phyloP scores from a whole-genome alignment of 2,329 filamentous ascomycete species.

The Trichophyton equinum region DNA sequence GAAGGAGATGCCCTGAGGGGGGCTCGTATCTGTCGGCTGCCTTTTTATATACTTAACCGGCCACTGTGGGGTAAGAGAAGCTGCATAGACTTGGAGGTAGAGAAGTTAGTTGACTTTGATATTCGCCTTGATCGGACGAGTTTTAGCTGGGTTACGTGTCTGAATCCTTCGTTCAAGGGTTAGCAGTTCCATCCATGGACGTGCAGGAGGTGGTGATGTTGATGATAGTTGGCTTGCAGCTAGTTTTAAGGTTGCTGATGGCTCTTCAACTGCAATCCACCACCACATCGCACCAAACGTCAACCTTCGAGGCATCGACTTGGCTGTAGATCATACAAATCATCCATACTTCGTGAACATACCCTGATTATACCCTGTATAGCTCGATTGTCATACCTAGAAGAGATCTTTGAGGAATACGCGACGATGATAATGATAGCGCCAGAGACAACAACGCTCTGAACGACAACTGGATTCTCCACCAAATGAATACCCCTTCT shows the following conservation, averaged over 20 bases:
- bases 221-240: too few relatives aligned
- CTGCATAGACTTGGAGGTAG: not conserved
- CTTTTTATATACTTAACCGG: not conserved
- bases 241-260: not conserved
- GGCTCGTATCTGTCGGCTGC: not conserved
- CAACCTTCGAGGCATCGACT: too few relatives aligned
- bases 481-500: not conserved
- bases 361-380: too few relatives aligned
- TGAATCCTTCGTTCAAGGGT: not conserved
- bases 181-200: too few relatives aligned
- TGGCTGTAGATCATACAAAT: too few relatives aligned
- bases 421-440: too few relatives aligned
- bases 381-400: too few relatives aligned
- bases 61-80: not conserved
- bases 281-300: not conserved
- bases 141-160: not conserved
- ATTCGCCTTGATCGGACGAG: not conserved
- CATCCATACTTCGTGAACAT: too few relatives aligned
- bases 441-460: not conserved
- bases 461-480: not conserved
- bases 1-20: not conserved
- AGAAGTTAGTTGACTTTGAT: not conserved
- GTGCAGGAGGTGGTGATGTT: too few relatives aligned
- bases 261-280: not conserved
- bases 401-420: too few relatives aligned